phyloP scores from a whole-genome alignment of 352 stramenopile genomes.

The Sclerospora graminicola region DNA sequence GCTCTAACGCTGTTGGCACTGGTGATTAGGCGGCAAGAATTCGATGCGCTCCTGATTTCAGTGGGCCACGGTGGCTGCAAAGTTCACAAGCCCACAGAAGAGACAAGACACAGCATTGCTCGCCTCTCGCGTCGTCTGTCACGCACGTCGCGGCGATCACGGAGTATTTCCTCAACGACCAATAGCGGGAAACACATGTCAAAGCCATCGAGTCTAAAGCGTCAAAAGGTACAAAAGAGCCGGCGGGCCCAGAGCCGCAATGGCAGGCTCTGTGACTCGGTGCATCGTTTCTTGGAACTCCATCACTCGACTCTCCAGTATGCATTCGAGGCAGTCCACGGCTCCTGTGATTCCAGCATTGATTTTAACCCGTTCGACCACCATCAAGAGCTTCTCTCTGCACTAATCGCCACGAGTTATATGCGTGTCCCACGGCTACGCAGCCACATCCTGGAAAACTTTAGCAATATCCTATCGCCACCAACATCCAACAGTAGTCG shows the following conservation, averaged over 20 bases:
- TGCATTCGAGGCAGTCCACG: constrained; percentile 25
- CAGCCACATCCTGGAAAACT: constrained; percentile 33
- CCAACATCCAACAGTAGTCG: constrained; percentile 10
- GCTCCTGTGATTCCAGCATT: constrained; percentile 9
- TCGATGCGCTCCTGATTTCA: constrained; percentile 47
- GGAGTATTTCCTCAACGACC: constrained; percentile 13
- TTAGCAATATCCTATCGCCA: constrained; percentile 22
- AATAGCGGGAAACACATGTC: constrained; percentile 4
- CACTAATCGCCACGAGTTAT: constrained; percentile 38
- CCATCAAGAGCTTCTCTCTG: constrained; percentile 29
- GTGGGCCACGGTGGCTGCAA: constrained; percentile 41
- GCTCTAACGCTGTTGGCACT: constrained; percentile 26
- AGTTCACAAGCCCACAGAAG: constrained; percentile 25
- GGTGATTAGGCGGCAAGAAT: constrained; percentile 39
- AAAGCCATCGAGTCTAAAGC: constrained; percentile 1
- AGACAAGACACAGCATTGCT: constrained; percentile 8
- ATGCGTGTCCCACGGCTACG: constrained; percentile 43
- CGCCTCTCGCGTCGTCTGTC: constrained; percentile 13
- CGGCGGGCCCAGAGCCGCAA: constrained; percentile 14
- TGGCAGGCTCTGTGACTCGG: constrained; percentile 32
- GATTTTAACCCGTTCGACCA: constrained; percentile 19
- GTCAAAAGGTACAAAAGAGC: constrained; percentile 4
- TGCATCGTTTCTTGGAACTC: constrained; percentile 44
- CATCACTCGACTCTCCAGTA: constrained; percentile 55
- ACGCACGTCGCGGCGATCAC: constrained; percentile 12